Evolutionary conservation across 768 basidiomycete genomes (phyloP), one percentile per base, ranked within the genome.

Genomic region (Lactarius hengduanensis): DNA sequence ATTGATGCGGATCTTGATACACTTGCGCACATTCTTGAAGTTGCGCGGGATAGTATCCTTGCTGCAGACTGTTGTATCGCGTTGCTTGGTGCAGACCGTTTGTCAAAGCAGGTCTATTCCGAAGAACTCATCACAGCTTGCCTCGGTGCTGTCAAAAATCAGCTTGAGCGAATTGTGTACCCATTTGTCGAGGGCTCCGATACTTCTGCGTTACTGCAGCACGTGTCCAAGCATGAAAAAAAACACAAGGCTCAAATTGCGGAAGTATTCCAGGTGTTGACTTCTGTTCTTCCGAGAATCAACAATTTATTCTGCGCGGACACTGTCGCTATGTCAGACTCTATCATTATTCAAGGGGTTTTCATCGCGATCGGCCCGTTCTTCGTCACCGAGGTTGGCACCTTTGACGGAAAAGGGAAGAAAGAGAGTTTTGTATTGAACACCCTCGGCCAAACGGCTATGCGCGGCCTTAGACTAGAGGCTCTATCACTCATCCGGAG

Each of bases 331-430:
- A 90, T 98, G 88, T 91, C 92, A 2, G 97, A 98, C 68, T 77
- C 86, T 0, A 91, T 98, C 71, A 91, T 98, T 72, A 97, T 98
- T 59, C 89, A 92, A 70, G 88, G 89, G 0, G 91, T 97, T 4
- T 98, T 96, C 76, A 89, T 98, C 60, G 86, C 94, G 4, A 94
- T 98, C 70, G 92, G 92, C 8, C 96, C 96, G 0, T 95, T 98
- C 75, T 98, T 98, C 73, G 86, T 94, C 6, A 86, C 86, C n/a
- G 92, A 93, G 50, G 78, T 80, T 15, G 79, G 76, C 4, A 88
- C 89, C 38, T 78, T 79, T 47, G 85, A 86, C 57, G 74, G 78
- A 13, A 86, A 82, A 71, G 80, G 80, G 36, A 85, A 84, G 77
- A 89, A 85, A 71, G 85, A 83, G 45, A 82, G 76, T 60, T 79